A percentile compares a stretch with the other conserved stretches of the same genome.
Evolutionary conservation across 2,329 filamentous ascomycete genomes (phyloP).

Genomic region (Lecanicillium sp.): DNA sequence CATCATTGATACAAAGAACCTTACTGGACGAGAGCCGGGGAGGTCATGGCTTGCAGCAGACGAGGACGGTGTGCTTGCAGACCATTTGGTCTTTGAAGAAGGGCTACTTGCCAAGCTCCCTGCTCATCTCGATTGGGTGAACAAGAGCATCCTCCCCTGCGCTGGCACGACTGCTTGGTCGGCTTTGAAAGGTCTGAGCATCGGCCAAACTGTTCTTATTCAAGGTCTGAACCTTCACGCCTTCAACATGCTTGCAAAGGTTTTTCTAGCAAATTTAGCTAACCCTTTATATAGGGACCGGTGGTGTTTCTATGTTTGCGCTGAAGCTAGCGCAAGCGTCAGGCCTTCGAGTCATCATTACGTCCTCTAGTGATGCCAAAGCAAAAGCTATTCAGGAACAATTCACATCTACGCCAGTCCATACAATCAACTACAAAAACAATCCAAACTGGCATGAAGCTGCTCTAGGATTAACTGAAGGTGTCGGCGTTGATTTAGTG

Average conservation of each 20-base stretch:
- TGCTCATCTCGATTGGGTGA: slow-evolving; percentile 24
- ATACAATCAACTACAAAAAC: slow-evolving; percentile 23
- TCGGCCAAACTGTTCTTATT: slow-evolving; percentile 33
- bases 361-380: no score
- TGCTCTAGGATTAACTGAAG: slow-evolving; percentile 21
- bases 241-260: not conserved
- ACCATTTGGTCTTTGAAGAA: slow-evolving; percentile 24
- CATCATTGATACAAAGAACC: slow-evolving; percentile 28
- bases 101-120: slow-evolving; percentile 26
- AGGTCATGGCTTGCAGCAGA: slow-evolving; percentile 33
- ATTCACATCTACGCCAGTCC: slow-evolving; percentile 15
- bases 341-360: no score
- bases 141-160: slow-evolving; percentile 28
- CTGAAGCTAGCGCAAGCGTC: no score
- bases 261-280: no score
- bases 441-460: slow-evolving; percentile 23
- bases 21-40: slow-evolving; percentile 26
- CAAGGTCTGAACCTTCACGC: slow-evolving; percentile 23
- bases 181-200: slow-evolving; percentile 27
- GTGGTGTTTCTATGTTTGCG: slow-evolving; percentile 25
- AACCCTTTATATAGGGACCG: slow-evolving; percentile 19
- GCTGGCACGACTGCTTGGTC: slow-evolving; percentile 37
- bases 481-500: slow-evolving; percentile 25
- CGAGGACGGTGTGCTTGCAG: slow-evolving; percentile 33
- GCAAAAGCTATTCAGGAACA: slow-evolving; percentile 1